Conservation (phyloP, 2,329 filamentous ascomycete genomes). For the Beauveria sp. region DNA sequence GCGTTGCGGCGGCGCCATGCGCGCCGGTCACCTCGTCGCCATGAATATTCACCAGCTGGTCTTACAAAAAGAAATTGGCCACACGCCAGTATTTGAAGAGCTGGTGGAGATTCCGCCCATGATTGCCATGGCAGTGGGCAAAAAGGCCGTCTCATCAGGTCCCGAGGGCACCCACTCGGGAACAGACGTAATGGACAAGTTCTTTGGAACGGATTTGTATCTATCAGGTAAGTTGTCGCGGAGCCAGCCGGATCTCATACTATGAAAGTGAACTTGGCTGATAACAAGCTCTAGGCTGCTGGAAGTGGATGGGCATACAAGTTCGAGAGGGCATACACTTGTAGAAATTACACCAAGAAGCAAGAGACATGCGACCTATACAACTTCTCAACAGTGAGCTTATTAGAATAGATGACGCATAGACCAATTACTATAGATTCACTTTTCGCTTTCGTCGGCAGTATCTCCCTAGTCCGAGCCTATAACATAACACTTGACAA, state of each 20-base stretch:
- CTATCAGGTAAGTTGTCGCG: neutral
- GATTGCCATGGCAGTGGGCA: conserved; percentile 66
- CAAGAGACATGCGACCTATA: too few species aligned
- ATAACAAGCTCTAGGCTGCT: too few species aligned
- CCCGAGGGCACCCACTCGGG: conserved; percentile 47
- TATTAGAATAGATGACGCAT: too few species aligned
- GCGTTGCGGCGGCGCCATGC: conserved; percentile 70
- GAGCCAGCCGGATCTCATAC: too few species aligned
- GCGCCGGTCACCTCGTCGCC: conserved; percentile 59
- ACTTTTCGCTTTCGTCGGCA: too few species aligned
- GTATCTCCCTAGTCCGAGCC: too few species aligned
- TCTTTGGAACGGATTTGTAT: conserved; percentile 60
- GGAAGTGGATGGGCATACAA: too few species aligned
- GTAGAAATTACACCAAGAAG: too few species aligned
- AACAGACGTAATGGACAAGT: conserved; percentile 52
- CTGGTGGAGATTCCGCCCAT: conserved; percentile 51
- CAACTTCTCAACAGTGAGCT: too few species aligned
- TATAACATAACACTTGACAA: too few species aligned
- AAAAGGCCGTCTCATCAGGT: conserved; percentile 58
- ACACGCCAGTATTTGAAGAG: conserved; percentile 37
- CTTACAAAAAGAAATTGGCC: conserved; percentile 30
- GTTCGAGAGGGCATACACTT: too few species aligned
- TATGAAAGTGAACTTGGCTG: neutral
- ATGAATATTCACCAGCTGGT: conserved; percentile 61
- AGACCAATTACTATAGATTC: too few species aligned